Conservation (phyloP, 2,329 filamentous ascomycete genomes). For the Pseudogymnoascus sp. region DNA sequence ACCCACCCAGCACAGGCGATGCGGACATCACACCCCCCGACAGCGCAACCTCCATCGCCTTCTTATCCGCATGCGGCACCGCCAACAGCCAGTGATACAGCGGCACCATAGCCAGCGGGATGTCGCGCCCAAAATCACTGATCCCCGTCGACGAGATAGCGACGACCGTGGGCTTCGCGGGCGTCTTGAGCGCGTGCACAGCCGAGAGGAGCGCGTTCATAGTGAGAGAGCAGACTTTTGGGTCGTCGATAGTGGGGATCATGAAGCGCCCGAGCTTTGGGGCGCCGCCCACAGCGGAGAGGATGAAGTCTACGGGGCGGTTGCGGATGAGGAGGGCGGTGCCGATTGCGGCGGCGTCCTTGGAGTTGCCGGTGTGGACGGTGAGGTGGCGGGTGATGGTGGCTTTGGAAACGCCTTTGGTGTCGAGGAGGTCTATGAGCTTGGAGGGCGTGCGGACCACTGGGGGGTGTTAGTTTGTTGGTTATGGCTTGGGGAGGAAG, state of each 20-base stretch:
- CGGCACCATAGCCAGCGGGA: conserved; percentile 36
- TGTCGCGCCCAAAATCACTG: conserved; percentile 31
- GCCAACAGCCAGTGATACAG: conserved; percentile 36
- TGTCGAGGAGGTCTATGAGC: conserved; percentile 32
- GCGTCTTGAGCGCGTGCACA: conserved; percentile 18
- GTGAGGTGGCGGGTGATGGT: conserved; percentile 31
- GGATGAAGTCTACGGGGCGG: conserved; percentile 37
- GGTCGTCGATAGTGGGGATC: conserved; percentile 34
- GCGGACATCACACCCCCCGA: background rate
- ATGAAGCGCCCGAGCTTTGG: conserved; percentile 25
- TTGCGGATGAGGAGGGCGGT: conserved; percentile 29
- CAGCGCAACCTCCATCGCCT: conserved; percentile 34
- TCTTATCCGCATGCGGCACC: conserved; percentile 41
- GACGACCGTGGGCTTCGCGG: conserved; percentile 30
- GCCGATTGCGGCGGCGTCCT: conserved; percentile 32
- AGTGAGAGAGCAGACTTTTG: conserved; percentile 39
- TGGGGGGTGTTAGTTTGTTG: background rate
- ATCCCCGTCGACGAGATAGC: conserved; percentile 38
- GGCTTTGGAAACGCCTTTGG: conserved; percentile 13
- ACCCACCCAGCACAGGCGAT: conserved; percentile 13
- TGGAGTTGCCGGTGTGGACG: conserved; percentile 41
- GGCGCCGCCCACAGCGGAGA: conserved; percentile 40
- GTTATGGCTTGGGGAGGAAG: background rate
- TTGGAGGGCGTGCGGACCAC: conserved; percentile 43
- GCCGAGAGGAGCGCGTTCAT: conserved; percentile 36